Evolutionary conservation across 352 stramenopile genomes (phyloP).

Genomic region (Elongisporangium senticosum): DNA sequence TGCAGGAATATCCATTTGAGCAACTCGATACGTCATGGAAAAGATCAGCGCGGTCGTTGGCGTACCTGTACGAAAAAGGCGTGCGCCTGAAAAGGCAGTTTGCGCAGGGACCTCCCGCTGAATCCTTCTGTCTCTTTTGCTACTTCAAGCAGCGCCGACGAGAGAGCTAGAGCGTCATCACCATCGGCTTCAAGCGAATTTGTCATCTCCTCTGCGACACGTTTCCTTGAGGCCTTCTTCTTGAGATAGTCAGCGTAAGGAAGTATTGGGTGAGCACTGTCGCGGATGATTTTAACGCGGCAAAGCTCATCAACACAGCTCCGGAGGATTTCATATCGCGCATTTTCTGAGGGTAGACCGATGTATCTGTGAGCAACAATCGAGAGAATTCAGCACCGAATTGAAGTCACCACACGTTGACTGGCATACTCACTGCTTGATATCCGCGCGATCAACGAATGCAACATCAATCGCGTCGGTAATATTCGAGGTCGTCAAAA

Average conservation of each 20-base stretch:
- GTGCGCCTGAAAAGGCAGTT: constrained; percentile 82
- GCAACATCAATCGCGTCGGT: constrained; percentile 88
- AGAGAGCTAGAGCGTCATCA: constrained; percentile 20
- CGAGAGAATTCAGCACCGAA: neutral
- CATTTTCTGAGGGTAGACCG: constrained; percentile 44
- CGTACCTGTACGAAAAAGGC: constrained; percentile 62
- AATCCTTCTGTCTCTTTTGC: constrained; percentile 54
- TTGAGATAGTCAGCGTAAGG: constrained; percentile 19
- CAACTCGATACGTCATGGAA: neutral
- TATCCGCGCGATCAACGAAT: constrained; percentile 91
- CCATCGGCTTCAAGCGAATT: constrained; percentile 1
- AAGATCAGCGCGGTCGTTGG: neutral
- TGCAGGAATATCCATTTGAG: constrained; percentile 3
- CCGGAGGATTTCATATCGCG: constrained; percentile 80
- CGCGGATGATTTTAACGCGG: constrained; percentile 60
- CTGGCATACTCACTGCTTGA: constrained; percentile 74
- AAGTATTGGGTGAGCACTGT: constrained; percentile 12
- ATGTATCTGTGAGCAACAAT: constrained; percentile 39
- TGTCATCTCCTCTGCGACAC: constrained; percentile 34
- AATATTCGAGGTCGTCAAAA: constrained; percentile 93
- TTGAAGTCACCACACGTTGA: neutral
- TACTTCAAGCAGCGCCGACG: constrained; percentile 26
- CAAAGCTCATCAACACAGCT: constrained; percentile 80
- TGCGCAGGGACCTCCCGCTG: constrained; percentile 71
- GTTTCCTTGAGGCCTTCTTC: constrained; percentile 26